Evolutionary conservation across 2,329 filamentous ascomycete genomes (phyloP), one percentile per base, ranked within the genome.

Genomic region (Clonostachys solani): DNA sequence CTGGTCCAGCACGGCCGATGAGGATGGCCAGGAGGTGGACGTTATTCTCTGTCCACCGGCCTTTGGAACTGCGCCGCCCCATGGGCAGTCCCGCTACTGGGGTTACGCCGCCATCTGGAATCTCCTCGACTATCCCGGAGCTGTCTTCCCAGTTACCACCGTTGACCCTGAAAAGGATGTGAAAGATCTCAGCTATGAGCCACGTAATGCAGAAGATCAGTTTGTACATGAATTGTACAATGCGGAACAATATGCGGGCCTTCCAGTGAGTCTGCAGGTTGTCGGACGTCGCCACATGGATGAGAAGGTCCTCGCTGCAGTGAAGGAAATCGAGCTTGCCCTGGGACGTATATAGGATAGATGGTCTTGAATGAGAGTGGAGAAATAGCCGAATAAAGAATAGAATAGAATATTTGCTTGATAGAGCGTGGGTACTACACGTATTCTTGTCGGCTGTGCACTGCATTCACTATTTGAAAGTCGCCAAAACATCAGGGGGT

Each of bases 91-190:
- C 4, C 58, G 61, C 56, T 84, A 58, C 69, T 88, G 83, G 83
- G 75, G 75, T 2, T 89, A 88, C 54, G 85, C 81, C 0, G 67
- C 75, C 1, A 76, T 83, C 50, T 88, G 83, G 82, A 88, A 88
- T 57, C 55, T 87, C 40, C 72, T 88, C 2, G 83, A 88, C 59
- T 86, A 86, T 59, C 81, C 84, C 1, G 75, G 72, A 10, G 61
- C 78, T 3, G 72, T 81, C 0, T 85, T 88, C 56, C 84, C 84
- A 0, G 78, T 77, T 1, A 61, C 60, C 5, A 59, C 50, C 2
- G 60, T 62, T 3, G 54, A 60, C 23, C 54, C 57, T 0, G 12
- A 44, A 12, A 58, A 55, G 40, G 60, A 63, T 13, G 33, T 40
- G 15, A 58, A 56, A 43, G 52, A 61, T 12, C 4, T 43, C 2